Percentiles rank a stretch among this genome's conserved stretches.
These are phyloP conservation scores for Penicillium paxilli DNA, from an alignment of 495 filamentous ascomycete genomes.

Conservation along the genomic window DNA sequence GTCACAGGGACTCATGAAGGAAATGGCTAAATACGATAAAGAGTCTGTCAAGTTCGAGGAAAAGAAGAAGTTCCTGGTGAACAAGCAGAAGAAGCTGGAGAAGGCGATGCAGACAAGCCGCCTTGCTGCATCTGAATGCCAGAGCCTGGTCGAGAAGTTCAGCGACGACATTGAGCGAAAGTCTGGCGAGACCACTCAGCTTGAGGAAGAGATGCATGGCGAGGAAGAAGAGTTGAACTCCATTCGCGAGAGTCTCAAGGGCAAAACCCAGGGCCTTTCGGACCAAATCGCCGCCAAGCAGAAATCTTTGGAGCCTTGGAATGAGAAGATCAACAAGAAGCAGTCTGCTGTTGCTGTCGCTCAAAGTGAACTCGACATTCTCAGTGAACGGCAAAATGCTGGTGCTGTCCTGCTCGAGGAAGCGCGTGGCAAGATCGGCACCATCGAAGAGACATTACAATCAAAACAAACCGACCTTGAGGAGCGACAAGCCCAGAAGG, in stretches of 20 bases:
- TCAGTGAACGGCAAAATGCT: conserved; percentile 83
- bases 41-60: conserved; percentile 97
- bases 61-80: conserved; percentile 87
- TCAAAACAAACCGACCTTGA: conserved; percentile 74
- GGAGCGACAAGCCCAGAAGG: conserved; percentile 70
- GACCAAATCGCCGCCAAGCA: conserved; percentile 91
- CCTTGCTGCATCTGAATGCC: conserved; percentile 69
- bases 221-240: conserved; percentile 80
- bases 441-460: conserved; percentile 66
- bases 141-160: conserved; percentile 74
- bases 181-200: conserved; percentile 62
- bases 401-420: conserved; percentile 81
- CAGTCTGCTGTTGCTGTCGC: conserved; percentile 91
- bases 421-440: conserved; percentile 72
- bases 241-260: conserved; percentile 84
- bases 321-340: conserved; percentile 93
- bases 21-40: conserved; percentile 90
- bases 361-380: conserved; percentile 88
- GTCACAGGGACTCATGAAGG: conserved; percentile 76
- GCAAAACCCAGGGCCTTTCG: conserved; percentile 91
- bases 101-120: conserved; percentile 75
- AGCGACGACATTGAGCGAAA: conserved; percentile 75
- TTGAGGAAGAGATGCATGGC: conserved; percentile 70
- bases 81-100: conserved; percentile 93
- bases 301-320: conserved; percentile 94